Percentiles rank a stretch among this genome's conserved stretches.
These are phyloP conservation scores for Abortiporus biennis DNA, from an alignment of 1,284 basidiomycete species.

Conservation along the genomic window DNA sequence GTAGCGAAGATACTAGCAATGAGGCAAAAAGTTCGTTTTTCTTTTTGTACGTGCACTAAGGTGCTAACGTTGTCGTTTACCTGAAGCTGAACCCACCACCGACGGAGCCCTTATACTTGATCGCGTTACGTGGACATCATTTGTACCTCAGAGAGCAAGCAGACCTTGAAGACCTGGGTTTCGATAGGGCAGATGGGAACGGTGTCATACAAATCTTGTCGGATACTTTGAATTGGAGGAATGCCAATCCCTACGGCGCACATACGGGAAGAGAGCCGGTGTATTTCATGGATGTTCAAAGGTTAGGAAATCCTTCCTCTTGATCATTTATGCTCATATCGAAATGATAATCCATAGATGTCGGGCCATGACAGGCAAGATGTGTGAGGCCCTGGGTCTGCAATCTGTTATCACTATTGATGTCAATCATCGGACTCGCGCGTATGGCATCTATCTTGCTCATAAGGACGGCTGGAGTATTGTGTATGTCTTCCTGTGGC, in stretches of 20 bases:
- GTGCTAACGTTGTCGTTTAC: not conserved
- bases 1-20: constrained; percentile 69
- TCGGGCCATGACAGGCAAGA: constrained; percentile 26
- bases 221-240: constrained; percentile 47
- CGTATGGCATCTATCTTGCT: constrained; percentile 66
- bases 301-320: constrained; percentile 11
- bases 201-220: constrained; percentile 51
- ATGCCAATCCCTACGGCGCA: constrained; percentile 2
- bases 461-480: constrained; percentile 78
- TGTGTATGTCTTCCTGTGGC: constrained; percentile 45
- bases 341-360: constrained; percentile 27
- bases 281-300: constrained; percentile 12
- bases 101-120: constrained; percentile 60
- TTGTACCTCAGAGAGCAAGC: constrained; percentile 62
- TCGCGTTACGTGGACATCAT: constrained; percentile 51
- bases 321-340: not conserved
- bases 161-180: constrained; percentile 62
- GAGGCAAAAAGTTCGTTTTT: constrained; percentile 54
- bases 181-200: constrained; percentile 37
- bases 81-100: constrained; percentile 53
- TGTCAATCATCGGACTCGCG: constrained; percentile 68
- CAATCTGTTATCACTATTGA: constrained; percentile 56
- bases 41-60: not conserved
- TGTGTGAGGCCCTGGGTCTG: constrained; percentile 50
- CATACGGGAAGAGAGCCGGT: not conserved